These are phyloP conservation scores for Apophysomyces variabilis DNA, from an alignment of 371 early-diverging fungal species.

Conservation along the genomic window DNA sequence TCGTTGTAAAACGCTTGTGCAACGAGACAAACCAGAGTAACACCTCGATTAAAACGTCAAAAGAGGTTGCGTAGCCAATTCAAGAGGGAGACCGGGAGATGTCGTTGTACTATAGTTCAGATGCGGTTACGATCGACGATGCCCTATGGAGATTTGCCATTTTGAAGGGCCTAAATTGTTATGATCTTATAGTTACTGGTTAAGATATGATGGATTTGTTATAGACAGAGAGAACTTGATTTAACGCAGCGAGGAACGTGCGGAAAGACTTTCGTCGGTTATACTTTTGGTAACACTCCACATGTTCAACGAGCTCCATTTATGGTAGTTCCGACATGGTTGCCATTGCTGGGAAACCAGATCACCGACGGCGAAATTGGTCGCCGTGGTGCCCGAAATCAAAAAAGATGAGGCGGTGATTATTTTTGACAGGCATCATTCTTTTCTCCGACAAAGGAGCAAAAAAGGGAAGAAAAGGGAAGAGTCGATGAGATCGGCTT, in stretches of 20 bases:
- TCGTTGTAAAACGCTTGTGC: too few species aligned
- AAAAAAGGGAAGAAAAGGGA: background rate
- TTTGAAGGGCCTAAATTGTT: too few species aligned
- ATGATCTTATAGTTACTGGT: too few species aligned
- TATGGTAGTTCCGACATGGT: background rate
- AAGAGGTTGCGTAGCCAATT: too few species aligned
- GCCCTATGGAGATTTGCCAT: too few species aligned
- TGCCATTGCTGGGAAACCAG: background rate
- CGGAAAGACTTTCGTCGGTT: background rate
- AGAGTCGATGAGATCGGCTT: background rate
- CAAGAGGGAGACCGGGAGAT: too few species aligned
- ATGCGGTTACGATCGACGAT: too few species aligned
- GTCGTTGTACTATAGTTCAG: too few species aligned
- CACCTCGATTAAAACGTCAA: too few species aligned
- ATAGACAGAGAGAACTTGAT: too few species aligned
- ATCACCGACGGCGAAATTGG: background rate
- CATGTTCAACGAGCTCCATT: background rate
- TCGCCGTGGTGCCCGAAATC: background rate
- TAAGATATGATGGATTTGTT: too few species aligned
- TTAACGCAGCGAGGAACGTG: background rate
- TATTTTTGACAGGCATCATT: background rate
- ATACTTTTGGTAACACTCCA: background rate
- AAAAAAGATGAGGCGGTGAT: background rate
- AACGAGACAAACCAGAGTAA: too few species aligned
- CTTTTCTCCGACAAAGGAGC: slow-evolving; percentile 1